phyloP scores from a whole-genome alignment of 164 flowering plant genomes.

The Houttuynia cordata region DNA sequence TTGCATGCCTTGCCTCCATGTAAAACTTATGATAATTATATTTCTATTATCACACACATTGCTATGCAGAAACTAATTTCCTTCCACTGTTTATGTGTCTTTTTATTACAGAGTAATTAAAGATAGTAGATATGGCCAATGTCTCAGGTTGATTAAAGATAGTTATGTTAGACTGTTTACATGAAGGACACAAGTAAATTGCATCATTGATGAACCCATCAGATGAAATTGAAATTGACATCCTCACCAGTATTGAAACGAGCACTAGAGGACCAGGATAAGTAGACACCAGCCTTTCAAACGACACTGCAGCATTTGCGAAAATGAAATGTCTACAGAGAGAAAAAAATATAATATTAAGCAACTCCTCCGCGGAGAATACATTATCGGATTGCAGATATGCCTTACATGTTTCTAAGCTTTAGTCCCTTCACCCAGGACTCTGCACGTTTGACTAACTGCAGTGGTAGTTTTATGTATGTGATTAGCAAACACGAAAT shows the following conservation, averaged over 20 bases:
- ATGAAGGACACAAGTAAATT: neutral
- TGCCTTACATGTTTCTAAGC: conserved; percentile 61
- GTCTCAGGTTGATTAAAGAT: too few relatives aligned
- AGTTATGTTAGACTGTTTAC: too few relatives aligned
- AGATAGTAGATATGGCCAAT: too few relatives aligned
- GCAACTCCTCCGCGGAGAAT: too few relatives aligned
- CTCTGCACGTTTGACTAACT: conserved; percentile 75
- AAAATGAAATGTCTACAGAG: conserved; percentile 64
- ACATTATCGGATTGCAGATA: neutral
- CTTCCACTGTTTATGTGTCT: too few relatives aligned
- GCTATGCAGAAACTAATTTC: too few relatives aligned
- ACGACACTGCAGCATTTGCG: conserved; percentile 82
- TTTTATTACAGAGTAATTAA: too few relatives aligned
- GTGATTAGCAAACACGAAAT: too few relatives aligned
- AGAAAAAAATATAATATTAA: conserved; percentile 4
- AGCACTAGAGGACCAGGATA: conserved; percentile 78
- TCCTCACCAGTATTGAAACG: conserved; percentile 78
- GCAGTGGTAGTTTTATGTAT: conserved; percentile 10
- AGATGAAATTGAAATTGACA: too few relatives aligned
- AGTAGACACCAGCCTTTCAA: conserved; percentile 47
- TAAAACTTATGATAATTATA: too few relatives aligned
- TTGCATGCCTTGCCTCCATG: too few relatives aligned
- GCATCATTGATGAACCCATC: neutral
- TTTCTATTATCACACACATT: too few relatives aligned
- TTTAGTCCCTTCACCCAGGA: conserved; percentile 67